Percentiles rank a stretch among this genome's conserved stretches.
Evolutionary conservation across 768 basidiomycete genomes (phyloP).

Genomic region (Omphalotus guepiniiformis): DNA sequence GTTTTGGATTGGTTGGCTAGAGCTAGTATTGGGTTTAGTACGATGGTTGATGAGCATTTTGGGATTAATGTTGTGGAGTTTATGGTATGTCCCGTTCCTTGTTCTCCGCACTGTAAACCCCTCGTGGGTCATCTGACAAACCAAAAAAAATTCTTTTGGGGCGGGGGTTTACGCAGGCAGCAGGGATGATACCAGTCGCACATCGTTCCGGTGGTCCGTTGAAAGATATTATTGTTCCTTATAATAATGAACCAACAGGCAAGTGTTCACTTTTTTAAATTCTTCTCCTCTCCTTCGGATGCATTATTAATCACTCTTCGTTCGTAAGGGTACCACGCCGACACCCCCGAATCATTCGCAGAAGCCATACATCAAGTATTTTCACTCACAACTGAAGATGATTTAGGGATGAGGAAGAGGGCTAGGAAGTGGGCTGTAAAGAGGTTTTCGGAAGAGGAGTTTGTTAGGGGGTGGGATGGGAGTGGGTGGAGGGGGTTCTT

Average conservation of each 20-base stretch:
- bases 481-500: constrained; percentile 50
- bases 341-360: constrained; percentile 59
- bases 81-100: constrained; percentile 58
- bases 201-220: constrained; percentile 93
- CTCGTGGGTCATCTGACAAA: background rate
- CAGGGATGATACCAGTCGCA: constrained; percentile 87
- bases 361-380: constrained; percentile 61
- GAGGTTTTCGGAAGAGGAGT: constrained; percentile 73
- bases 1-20: constrained; percentile 68
- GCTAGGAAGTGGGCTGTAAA: constrained; percentile 70
- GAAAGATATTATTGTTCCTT: constrained; percentile 86
- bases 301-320: background rate
- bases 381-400: constrained; percentile 48
- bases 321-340: constrained; percentile 73
- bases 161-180: constrained; percentile 66
- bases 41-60: constrained; percentile 98
- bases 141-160: background rate
- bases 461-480: constrained; percentile 69
- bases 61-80: constrained; percentile 98
- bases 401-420: constrained; percentile 58
- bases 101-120: constrained; percentile 2
- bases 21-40: constrained; percentile 84
- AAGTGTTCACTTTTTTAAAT: constrained; percentile 7
- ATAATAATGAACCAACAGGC: constrained; percentile 68
- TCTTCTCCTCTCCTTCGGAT: no score